Evolutionary conservation across 805 yeast species (phyloP).

Genomic region (Lachancea meyersii): DNA sequence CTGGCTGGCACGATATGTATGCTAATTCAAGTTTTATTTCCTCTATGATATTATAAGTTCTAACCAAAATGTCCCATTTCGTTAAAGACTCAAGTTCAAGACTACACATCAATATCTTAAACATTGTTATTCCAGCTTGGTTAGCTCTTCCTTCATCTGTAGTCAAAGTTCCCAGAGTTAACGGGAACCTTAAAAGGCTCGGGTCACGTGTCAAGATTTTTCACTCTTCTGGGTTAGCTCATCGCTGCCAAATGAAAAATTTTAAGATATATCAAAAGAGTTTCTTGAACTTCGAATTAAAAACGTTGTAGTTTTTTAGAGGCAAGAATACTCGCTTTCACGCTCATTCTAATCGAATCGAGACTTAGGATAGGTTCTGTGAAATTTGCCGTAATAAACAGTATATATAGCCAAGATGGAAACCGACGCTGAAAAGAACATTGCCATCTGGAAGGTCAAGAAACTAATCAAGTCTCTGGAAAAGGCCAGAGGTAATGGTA

Average conservation of each 20-base stretch:
- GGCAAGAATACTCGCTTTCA: no score
- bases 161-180: background rate
- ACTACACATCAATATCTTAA: background rate
- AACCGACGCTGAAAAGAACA: conserved; percentile 88
- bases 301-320: no score
- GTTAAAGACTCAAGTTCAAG: background rate
- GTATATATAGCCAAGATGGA: conserved; percentile 26
- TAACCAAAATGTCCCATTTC: background rate
- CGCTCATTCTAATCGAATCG: background rate
- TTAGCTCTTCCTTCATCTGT: background rate
- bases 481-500: conserved; percentile 95
- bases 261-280: background rate
- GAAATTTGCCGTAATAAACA: background rate
- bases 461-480: conserved; percentile 85
- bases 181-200: background rate
- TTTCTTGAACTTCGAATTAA: background rate
- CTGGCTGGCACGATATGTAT: background rate
- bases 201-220: background rate
- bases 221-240: background rate
- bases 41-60: background rate
- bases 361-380: background rate
- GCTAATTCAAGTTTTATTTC: background rate
- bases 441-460: conserved; percentile 98
- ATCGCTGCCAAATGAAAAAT: conserved; percentile 3
- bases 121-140: background rate